Evolutionary conservation across 148 eudicot genomes (phyloP).

Genomic region (Arbutus unedo): DNA sequence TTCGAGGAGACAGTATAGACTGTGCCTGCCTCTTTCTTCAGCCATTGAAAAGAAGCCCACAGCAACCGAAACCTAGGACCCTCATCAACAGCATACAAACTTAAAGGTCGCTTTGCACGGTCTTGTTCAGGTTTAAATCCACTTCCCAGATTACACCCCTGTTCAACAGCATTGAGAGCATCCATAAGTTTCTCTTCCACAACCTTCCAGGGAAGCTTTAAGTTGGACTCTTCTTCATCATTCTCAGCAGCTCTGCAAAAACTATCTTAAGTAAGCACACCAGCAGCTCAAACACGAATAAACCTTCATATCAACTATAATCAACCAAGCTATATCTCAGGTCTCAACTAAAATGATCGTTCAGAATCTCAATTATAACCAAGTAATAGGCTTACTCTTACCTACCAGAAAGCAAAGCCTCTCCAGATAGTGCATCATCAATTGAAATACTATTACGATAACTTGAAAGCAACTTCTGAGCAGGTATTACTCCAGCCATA

Average conservation of each 20-base stretch:
- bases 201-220: constrained; percentile 58
- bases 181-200: constrained; percentile 63
- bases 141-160: constrained; percentile 32
- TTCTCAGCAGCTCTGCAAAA: constrained; percentile 41
- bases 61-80: constrained; percentile 77
- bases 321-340: constrained; percentile 10
- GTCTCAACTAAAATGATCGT: not conserved
- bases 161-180: constrained; percentile 53
- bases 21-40: constrained; percentile 76
- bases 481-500: constrained; percentile 83
- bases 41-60: constrained; percentile 71
- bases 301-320: not conserved
- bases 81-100: constrained; percentile 72
- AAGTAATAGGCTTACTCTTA: constrained; percentile 46
- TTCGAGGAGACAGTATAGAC: constrained; percentile 12
- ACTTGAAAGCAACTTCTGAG: constrained; percentile 33
- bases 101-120: constrained; percentile 48
- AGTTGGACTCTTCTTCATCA: constrained; percentile 32
- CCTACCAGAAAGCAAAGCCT: constrained; percentile 66
- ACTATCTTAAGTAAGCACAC: not conserved
- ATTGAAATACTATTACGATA: constrained; percentile 34
- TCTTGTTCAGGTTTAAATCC: constrained; percentile 30
- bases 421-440: constrained; percentile 40
- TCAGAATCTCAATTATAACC: constrained; percentile 17
- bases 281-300: not conserved